A percentile compares a stretch with the other conserved stretches of the same genome.
Conservation (phyloP, 768 basidiomycete species). For the Candolleomyces eurysporus region DNA sequence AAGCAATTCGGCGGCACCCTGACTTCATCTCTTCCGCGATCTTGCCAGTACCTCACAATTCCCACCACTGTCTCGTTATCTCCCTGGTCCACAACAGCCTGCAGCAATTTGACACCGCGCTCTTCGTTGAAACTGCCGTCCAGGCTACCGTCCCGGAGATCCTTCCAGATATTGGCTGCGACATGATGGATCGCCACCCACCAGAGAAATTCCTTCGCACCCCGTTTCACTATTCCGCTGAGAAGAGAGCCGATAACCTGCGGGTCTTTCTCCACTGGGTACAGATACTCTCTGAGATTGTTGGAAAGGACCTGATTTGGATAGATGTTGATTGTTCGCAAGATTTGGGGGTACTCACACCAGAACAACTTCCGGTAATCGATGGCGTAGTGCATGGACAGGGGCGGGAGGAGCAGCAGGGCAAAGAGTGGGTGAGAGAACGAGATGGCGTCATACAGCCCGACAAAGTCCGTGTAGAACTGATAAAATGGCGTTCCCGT, state of each 20-base stretch:
- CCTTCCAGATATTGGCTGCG: slow-evolving; percentile 72
- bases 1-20: slow-evolving; percentile 54
- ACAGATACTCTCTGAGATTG: slow-evolving; percentile 61
- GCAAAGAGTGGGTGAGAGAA: slow-evolving; percentile 80
- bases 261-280: slow-evolving; percentile 64
- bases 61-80: slow-evolving; percentile 45
- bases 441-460: slow-evolving; percentile 88
- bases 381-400: slow-evolving; percentile 68
- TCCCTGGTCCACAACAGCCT: slow-evolving; percentile 51
- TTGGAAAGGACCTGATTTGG: slow-evolving; percentile 51
- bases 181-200: slow-evolving; percentile 78
- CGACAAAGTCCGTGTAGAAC: slow-evolving; percentile 88
- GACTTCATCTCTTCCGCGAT: slow-evolving; percentile 24
- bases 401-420: slow-evolving; percentile 70
- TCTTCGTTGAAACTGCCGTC: slow-evolving; percentile 26
- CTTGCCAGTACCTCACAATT: slow-evolving; percentile 59
- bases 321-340: slow-evolving; percentile 56
- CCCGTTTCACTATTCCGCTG: slow-evolving; percentile 46
- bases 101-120: slow-evolving; percentile 45
- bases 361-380: slow-evolving; percentile 88
- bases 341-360: slow-evolving; percentile 70
- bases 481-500: slow-evolving; percentile 82
- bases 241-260: slow-evolving; percentile 66
- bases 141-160: slow-evolving; percentile 34
- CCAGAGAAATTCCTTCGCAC: slow-evolving; percentile 56